These are phyloP conservation scores for Wickerhamomyces kurtzmanii DNA, from an alignment of 805 yeast genomes.

Conservation along the genomic window DNA sequence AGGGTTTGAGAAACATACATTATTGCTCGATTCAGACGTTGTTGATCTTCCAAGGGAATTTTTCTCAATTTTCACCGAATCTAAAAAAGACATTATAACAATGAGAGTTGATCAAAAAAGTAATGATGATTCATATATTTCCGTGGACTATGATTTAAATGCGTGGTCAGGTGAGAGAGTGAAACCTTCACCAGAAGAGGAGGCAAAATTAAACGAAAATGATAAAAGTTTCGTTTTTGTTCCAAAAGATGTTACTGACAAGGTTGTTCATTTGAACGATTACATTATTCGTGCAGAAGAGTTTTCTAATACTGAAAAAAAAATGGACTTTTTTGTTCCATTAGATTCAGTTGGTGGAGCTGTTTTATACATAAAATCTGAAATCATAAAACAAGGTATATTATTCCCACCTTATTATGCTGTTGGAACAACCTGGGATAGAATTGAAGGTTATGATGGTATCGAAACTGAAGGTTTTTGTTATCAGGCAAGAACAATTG, in stretches of 20 bases:
- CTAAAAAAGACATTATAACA: slow-evolving; percentile 20
- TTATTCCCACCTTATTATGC: slow-evolving; percentile 30
- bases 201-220: slow-evolving; percentile 2
- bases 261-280: too few relatives aligned
- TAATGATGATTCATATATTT: slow-evolving; percentile 4
- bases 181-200: slow-evolving; percentile 14
- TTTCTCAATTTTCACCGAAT: slow-evolving; percentile 13
- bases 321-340: too few relatives aligned
- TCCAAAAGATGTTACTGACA: too few relatives aligned
- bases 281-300: too few relatives aligned
- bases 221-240: too few relatives aligned
- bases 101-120: slow-evolving; percentile 17
- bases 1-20: slow-evolving; percentile 16
- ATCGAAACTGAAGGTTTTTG: slow-evolving; percentile 40
- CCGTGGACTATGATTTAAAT: slow-evolving; percentile 22
- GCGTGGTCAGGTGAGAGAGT: slow-evolving; percentile 22
- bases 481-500: slow-evolving; percentile 28
- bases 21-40: slow-evolving; percentile 23
- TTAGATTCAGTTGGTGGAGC: slow-evolving; percentile 45
- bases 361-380: slow-evolving; percentile 31
- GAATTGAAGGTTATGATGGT: slow-evolving; percentile 36
- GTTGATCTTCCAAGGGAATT: slow-evolving; percentile 14
- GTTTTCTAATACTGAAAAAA: too few relatives aligned
- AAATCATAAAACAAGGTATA: slow-evolving; percentile 22
- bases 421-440: slow-evolving; percentile 31